Conservation (phyloP, 352 stramenopile species). For the Thalassiosira pacifica region DNA sequence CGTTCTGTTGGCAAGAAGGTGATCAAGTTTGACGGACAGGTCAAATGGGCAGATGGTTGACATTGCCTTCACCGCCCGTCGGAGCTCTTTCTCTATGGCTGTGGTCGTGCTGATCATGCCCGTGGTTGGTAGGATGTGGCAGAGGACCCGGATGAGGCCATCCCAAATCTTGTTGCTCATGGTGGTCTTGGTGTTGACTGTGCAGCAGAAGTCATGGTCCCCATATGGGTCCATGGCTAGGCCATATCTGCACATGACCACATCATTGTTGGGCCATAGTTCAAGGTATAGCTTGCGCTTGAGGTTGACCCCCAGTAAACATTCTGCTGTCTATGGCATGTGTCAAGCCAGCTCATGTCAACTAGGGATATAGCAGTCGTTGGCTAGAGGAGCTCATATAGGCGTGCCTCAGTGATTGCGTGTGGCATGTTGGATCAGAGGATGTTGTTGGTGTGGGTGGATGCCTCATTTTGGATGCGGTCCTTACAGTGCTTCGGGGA, state of each 20-base stretch:
- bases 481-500: not conserved
- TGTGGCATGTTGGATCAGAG: not conserved
- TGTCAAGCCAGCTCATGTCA: not conserved
- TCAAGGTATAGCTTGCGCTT: conserved; percentile 3
- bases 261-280: not conserved
- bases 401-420: not conserved
- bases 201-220: conserved; percentile 6
- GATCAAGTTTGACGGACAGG: conserved; percentile 4
- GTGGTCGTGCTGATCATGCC: not conserved
- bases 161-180: conserved; percentile 6
- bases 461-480: not conserved
- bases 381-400: not conserved
- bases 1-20: not conserved
- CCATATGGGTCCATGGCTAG: not conserved
- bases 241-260: not conserved
- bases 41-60: conserved; percentile 6
- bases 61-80: not conserved
- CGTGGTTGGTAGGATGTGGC: not conserved
- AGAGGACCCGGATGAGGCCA: not conserved
- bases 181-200: not conserved
- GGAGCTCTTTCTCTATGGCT: not conserved
- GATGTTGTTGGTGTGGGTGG: no score
- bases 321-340: not conserved
- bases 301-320: not conserved
- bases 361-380: not conserved